Evolutionary conservation across 805 yeast genomes (phyloP), one percentile per base, ranked within the genome.

Genomic region (Cyberlindnera americana): DNA sequence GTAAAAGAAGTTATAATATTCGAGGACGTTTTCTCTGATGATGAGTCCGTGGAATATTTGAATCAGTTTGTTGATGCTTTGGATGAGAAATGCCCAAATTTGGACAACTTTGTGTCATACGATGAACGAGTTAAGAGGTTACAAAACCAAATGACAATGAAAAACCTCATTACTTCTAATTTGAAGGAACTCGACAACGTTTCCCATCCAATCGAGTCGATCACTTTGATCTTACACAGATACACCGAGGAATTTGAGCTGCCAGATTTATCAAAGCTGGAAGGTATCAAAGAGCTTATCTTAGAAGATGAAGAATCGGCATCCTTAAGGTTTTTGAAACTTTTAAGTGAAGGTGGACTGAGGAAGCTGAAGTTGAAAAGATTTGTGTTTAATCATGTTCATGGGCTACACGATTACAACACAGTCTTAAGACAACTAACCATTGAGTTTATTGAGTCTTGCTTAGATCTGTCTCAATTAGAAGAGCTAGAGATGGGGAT

Each of bases 401-500:
- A 76, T 49, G 74, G 72, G 1, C 57, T 65, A 21, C 65, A 61
- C 29, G 70, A 70, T 41, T 65, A 66, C 46, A 67, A 65, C 44
- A 48, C 64, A 4, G 51, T 56, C 2, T 49, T 63, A 22, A 47
- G 67, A 29, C 55, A 61, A 9, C 44, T 69, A 12, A 56, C 62
- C 4, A 36, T 48, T 10, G 39, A 49, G 4, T 58, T 65, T 33
- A 37, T 75, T 2, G 53, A 54, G 9, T 38, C 55, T 3, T 48
- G 62, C 3, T 45, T 67, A 19, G 60, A 70, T 31, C 42, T 64
- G 8, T 28, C 44, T 0, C 14, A 35, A 2, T 35, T 77, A 14
- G 53, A 60, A 33, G 65, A 64, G 26, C 54, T 83, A 32, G 83
- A 80, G 48, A 44, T 82, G 15, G 63, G 64, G 6, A 52, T 78